phyloP scores from a whole-genome alignment of 257 asterid species.

The Capsicum chinense region DNA sequence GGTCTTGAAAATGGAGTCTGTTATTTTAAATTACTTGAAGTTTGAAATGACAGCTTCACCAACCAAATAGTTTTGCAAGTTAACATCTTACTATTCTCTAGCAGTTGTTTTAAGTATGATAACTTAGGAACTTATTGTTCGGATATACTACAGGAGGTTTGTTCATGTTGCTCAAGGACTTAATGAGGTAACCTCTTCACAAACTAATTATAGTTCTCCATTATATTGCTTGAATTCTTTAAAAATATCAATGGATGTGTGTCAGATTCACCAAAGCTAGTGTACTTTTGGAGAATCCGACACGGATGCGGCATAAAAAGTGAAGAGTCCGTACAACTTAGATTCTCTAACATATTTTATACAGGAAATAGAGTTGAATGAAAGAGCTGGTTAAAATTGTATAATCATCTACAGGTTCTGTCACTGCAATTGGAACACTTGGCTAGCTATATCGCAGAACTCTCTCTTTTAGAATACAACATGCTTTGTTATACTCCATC shows the following conservation, averaged over 20 bases:
- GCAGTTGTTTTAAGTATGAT: neutral
- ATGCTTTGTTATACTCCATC: constrained; percentile 61
- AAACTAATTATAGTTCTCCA: neutral
- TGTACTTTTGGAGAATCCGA: too few relatives aligned
- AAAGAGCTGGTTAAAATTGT: neutral
- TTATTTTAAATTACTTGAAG: constrained; percentile 72
- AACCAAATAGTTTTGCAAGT: constrained; percentile 82
- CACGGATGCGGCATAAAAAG: too few relatives aligned
- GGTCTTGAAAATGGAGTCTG: constrained; percentile 89
- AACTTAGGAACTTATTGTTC: constrained; percentile 23
- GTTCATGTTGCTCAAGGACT: constrained; percentile 85
- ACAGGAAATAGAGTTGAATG: neutral
- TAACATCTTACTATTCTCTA: neutral
- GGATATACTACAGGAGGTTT: constrained; percentile 61
- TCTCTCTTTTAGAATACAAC: constrained; percentile 52
- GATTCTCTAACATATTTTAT: neutral
- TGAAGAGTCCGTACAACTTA: too few relatives aligned
- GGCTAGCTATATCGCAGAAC: constrained; percentile 59
- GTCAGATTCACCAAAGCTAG: too few relatives aligned
- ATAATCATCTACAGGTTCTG: constrained; percentile 39
- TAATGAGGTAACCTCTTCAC: constrained; percentile 57
- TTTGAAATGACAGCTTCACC: constrained; percentile 94
- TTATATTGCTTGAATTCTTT: too few relatives aligned
- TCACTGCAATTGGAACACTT: constrained; percentile 75
- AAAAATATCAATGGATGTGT: too few relatives aligned